These are phyloP conservation scores for Sarcomyxa edulis DNA, from an alignment of 768 basidiomycete species.

Conservation along the genomic window DNA sequence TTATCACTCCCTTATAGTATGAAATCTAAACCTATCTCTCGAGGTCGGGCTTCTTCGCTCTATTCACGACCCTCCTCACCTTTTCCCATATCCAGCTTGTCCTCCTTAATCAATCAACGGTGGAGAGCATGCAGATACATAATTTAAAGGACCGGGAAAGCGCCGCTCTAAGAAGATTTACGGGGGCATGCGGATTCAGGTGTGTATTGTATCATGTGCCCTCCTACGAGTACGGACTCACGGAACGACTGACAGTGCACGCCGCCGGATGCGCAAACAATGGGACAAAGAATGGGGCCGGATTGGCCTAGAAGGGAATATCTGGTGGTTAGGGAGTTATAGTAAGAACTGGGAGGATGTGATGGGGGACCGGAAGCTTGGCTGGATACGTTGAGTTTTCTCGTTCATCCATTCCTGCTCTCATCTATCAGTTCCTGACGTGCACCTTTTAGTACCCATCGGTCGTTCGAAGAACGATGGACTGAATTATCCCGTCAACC, in stretches of 20 bases:
- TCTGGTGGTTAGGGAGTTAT: slow-evolving; percentile 77
- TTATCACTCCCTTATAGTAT: neutral
- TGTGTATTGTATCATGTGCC: neutral
- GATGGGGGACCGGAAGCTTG: slow-evolving; percentile 67
- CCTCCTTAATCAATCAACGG: slow-evolving; percentile 63
- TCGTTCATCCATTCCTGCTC: neutral
- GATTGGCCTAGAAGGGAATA: slow-evolving; percentile 67
- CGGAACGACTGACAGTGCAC: no score
- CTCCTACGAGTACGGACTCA: no score
- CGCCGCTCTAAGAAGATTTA: no score
- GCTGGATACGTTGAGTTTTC: slow-evolving; percentile 2
- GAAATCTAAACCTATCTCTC: neutral
- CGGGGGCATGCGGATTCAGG: neutral
- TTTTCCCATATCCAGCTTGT: slow-evolving; percentile 59
- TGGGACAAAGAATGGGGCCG: slow-evolving; percentile 86
- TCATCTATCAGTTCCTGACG: slow-evolving; percentile 6
- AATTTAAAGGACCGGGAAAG: slow-evolving; percentile 64
- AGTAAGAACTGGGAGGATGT: slow-evolving; percentile 70
- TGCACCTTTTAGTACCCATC: slow-evolving; percentile 44
- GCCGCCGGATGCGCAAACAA: slow-evolving; percentile 32
- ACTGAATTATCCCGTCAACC: slow-evolving; percentile 59
- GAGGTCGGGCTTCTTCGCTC: slow-evolving; percentile 63
- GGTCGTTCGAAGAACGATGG: slow-evolving; percentile 51
- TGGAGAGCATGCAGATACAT: slow-evolving; percentile 64
- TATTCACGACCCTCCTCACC: slow-evolving; percentile 63